Base-by-base conservation (phyloP, 768 basidiomycete genomes). In the Leccinum variicolor region DNA sequence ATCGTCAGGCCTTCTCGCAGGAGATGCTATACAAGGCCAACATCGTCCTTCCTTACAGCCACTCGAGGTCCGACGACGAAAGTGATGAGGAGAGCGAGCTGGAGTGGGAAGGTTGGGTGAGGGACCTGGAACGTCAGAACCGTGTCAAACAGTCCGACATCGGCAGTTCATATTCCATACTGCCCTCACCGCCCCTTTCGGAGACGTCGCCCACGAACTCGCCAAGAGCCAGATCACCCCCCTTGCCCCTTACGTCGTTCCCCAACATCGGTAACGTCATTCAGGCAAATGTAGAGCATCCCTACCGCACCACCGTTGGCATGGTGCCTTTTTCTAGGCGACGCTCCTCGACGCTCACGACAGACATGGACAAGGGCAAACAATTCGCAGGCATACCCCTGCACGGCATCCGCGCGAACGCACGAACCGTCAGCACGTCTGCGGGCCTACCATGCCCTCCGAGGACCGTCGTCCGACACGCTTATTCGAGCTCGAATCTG, bases 51-150 rank as follows among this genome's bases (percentile, higher is more conserved):
- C 19, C 53, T 3, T 28, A 61, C 31, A 31, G 53, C 2, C 60
- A 59, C 46, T 10, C 33, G 39, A 70, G 65, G 9, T 57, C 69
- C 25, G 76, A 74, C 4, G 79, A 74, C 29, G 78, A 76, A 26
- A 69, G 61, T n/a, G 73, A 72, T 5, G 75, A 71, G 6, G 75
- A 79, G 25, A 80, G 76, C 62, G 87, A 87, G 66, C 72, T 74
- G 21, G 87, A 89, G 65, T 89, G 87, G 87, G 75, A 81, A 4
- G 83, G 81, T 1, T 89, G 87, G 87, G 74, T 78, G 65, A 79
- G 79, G 5, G 86, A 86, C 73, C 55, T 87, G 46, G 72, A 76
- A 43, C 73, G 79, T 21, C 77, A 77, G 62, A 31, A 57, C 56
- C 59, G 52, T 17, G 59, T 64, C n/a, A 62, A 54, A 54, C 65